Conservation (phyloP, 345 rosid species). For the Populus euphratica region DNA sequence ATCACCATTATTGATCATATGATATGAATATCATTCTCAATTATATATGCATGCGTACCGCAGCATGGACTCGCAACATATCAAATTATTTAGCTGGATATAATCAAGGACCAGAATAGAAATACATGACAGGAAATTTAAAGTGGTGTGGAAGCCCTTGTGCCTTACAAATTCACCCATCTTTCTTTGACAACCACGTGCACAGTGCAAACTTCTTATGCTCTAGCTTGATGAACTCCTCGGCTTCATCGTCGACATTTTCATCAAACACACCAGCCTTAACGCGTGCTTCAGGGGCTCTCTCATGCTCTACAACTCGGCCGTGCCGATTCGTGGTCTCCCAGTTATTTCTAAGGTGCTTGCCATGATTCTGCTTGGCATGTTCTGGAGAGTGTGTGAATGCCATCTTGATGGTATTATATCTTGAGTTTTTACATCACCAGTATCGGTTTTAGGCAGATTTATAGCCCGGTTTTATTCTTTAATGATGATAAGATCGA, state of each 20-base stretch:
- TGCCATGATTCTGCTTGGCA: background rate
- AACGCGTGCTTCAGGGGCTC: background rate
- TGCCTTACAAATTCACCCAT: background rate
- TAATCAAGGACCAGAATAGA: background rate
- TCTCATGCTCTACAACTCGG: constrained; percentile 9
- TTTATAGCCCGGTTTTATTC: constrained; percentile 20
- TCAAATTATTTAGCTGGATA: background rate
- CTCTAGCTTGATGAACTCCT: constrained; percentile 51
- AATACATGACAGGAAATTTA: background rate
- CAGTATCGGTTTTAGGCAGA: background rate
- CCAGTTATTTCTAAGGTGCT: background rate
- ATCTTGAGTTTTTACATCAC: background rate
- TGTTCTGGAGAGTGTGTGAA: background rate
- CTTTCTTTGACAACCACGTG: background rate
- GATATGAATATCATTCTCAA: too few species aligned
- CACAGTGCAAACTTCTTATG: constrained; percentile 47
- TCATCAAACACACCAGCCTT: constrained; percentile 8
- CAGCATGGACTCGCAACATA: background rate
- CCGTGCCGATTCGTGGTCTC: background rate
- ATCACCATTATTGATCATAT: background rate
- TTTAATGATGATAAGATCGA: constrained; percentile 27
- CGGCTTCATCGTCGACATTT: constrained; percentile 59
- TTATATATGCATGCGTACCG: too few species aligned
- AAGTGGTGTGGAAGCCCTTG: background rate
- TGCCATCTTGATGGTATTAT: constrained; percentile 14